A percentile compares a stretch with the other conserved stretches of the same genome.
Conservation (phyloP, 164 flowering plant species). For the Vitis amurensis region DNA sequence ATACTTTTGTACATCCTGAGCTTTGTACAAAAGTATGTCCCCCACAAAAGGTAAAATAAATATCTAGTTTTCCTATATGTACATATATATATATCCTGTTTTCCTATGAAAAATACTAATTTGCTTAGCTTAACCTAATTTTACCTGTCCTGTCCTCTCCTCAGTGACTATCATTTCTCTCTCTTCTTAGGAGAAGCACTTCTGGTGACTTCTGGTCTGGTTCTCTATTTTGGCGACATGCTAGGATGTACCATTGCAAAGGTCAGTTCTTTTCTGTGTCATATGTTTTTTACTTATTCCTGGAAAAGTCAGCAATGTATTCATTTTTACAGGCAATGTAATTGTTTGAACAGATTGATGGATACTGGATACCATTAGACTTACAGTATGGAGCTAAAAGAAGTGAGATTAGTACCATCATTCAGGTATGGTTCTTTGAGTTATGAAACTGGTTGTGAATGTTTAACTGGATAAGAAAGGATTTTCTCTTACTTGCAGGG, state of each 20-base stretch:
- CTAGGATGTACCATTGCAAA: constrained; percentile 54
- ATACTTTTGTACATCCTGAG: too few relatives aligned
- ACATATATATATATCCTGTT: too few relatives aligned
- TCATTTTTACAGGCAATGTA: constrained; percentile 2
- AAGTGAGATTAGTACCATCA: constrained; percentile 73
- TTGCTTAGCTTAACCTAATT: too few relatives aligned
- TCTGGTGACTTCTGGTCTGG: constrained; percentile 74
- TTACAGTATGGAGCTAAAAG: constrained; percentile 46
- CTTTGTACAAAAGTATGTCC: too few relatives aligned
- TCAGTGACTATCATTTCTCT: background rate
- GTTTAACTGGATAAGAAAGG: constrained; percentile 4
- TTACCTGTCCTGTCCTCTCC: background rate
- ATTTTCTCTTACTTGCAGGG: constrained; percentile 57
- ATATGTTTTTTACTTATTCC: background rate
- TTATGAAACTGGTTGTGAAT: constrained; percentile 7
- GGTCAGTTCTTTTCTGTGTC: constrained; percentile 35
- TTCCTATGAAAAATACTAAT: background rate
- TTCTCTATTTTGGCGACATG: constrained; percentile 84
- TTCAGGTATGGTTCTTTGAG: constrained; percentile 56
- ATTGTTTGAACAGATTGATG: constrained; percentile 41
- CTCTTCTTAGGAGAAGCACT: constrained; percentile 72
- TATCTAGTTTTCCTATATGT: too few relatives aligned
- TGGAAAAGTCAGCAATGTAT: background rate
- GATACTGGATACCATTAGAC: constrained; percentile 32
- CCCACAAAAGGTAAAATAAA: too few relatives aligned